Conservation (phyloP, 2,329 filamentous ascomycete genomes). For the Blastomyces parvus region DNA sequence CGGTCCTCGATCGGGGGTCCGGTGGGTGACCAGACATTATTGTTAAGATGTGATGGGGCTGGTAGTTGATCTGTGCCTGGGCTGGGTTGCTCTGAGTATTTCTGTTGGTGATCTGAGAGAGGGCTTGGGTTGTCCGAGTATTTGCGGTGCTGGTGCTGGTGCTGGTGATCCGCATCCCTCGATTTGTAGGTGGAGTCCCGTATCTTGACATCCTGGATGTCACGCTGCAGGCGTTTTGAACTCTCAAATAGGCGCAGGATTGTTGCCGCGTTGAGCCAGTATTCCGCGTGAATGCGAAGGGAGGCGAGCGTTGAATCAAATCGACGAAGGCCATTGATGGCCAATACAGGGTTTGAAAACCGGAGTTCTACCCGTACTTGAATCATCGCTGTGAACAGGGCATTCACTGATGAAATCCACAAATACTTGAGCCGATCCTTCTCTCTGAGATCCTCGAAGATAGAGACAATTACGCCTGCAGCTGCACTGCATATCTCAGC, state of each 20-base stretch:
- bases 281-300: conserved; percentile 33
- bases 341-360: conserved; percentile 38
- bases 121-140: conserved; percentile 4
- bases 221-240: conserved; percentile 35
- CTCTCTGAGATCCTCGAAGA: conserved; percentile 36
- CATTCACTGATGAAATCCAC: conserved; percentile 38
- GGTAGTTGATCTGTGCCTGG: conserved; percentile 9
- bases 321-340: conserved; percentile 37
- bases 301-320: conserved; percentile 37
- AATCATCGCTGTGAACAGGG: conserved; percentile 40
- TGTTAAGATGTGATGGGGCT: conserved; percentile 6
- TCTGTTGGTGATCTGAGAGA: conserved; percentile 7
- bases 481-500: conserved; percentile 39
- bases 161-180: conserved; percentile 10
- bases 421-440: conserved; percentile 35
- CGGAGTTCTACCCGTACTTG: conserved; percentile 39
- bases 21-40: conserved; percentile 8
- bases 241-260: conserved; percentile 37
- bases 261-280: conserved; percentile 37
- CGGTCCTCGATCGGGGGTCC: conserved; percentile 11
- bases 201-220: conserved; percentile 32
- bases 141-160: conserved; percentile 8
- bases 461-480: conserved; percentile 37
- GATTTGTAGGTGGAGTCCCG: conserved; percentile 23
- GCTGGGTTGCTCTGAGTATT: conserved; percentile 6